Conservation (phyloP, 371 early-diverging fungal genomes). For the Circinella umbellata region DNA sequence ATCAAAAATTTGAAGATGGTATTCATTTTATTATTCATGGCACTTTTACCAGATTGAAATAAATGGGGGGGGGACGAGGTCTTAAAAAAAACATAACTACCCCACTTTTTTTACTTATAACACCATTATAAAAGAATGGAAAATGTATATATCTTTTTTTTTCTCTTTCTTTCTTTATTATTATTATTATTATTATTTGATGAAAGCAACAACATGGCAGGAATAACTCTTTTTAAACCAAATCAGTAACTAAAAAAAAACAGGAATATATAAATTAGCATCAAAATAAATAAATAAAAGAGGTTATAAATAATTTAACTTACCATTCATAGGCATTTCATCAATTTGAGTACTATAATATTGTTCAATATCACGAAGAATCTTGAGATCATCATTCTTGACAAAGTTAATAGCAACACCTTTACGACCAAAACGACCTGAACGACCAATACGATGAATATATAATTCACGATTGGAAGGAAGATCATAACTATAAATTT, state of each 20-base stretch:
- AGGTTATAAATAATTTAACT: slow-evolving; percentile 8
- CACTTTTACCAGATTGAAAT: background rate
- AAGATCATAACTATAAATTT: slow-evolving; percentile 93
- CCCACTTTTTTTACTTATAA: too few relatives aligned
- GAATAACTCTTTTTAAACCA: slow-evolving; percentile 7
- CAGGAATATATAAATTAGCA: background rate
- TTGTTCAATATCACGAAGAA: slow-evolving; percentile 91
- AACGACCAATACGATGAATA: slow-evolving; percentile 97
- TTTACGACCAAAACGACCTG: slow-evolving; percentile 97
- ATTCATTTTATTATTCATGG: background rate
- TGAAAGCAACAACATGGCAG: background rate
- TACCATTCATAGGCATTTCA: slow-evolving; percentile 93
- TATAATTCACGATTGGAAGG: slow-evolving; percentile 94
- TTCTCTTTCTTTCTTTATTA: background rate
- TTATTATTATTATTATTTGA: background rate
- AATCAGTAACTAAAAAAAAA: slow-evolving; percentile 6
- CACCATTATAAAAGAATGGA: too few relatives aligned
- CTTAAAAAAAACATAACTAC: too few relatives aligned
- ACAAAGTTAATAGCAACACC: slow-evolving; percentile 99
- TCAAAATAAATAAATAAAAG: background rate
- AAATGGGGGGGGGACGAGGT: background rate
- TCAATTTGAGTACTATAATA: slow-evolving; percentile 96
- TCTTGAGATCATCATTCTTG: slow-evolving; percentile 84
- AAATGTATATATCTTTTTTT: background rate
- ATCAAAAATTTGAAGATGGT: background rate